Percentiles rank a stretch among this genome's conserved stretches.
Evolutionary conservation across 441 rosid genomes (phyloP).

Genomic region (Erodium texanum): DNA sequence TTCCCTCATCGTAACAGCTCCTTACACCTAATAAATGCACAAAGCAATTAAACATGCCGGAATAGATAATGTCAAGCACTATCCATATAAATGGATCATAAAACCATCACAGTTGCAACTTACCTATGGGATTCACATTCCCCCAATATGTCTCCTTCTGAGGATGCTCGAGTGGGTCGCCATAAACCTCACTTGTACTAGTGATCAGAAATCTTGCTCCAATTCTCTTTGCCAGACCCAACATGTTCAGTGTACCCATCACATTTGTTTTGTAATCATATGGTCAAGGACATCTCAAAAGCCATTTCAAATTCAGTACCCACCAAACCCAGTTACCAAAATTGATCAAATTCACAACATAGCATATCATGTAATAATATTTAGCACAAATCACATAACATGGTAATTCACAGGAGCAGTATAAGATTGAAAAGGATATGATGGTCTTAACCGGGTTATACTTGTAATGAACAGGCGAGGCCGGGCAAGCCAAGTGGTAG

Average conservation of each 20-base stretch:
- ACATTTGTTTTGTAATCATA: slow-evolving; percentile 74
- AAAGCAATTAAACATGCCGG: slow-evolving; percentile 2
- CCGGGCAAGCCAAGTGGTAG: no score
- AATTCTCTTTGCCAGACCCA: slow-evolving; percentile 93
- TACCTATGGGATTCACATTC: slow-evolving; percentile 85
- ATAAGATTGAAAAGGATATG: background rate
- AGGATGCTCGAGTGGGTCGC: slow-evolving; percentile 72
- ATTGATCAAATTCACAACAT: background rate
- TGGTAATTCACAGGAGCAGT: background rate
- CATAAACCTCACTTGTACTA: background rate
- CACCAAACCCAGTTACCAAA: background rate
- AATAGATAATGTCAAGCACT: background rate
- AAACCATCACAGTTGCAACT: slow-evolving; percentile 10
- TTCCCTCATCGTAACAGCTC: slow-evolving; percentile 78
- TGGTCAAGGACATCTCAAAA: slow-evolving; percentile 37
- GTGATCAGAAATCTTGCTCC: slow-evolving; percentile 59
- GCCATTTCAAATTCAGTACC: background rate
- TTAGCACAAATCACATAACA: background rate
- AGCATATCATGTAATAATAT: background rate
- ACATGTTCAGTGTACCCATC: slow-evolving; percentile 89
- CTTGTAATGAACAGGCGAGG: no score
- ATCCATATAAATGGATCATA: background rate
- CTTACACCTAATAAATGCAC: slow-evolving; percentile 52
- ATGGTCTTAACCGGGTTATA: no score
- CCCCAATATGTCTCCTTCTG: slow-evolving; percentile 98